Conservation (phyloP, 371 early-diverging fungal genomes). For the Lichtheimia corymbifera region DNA sequence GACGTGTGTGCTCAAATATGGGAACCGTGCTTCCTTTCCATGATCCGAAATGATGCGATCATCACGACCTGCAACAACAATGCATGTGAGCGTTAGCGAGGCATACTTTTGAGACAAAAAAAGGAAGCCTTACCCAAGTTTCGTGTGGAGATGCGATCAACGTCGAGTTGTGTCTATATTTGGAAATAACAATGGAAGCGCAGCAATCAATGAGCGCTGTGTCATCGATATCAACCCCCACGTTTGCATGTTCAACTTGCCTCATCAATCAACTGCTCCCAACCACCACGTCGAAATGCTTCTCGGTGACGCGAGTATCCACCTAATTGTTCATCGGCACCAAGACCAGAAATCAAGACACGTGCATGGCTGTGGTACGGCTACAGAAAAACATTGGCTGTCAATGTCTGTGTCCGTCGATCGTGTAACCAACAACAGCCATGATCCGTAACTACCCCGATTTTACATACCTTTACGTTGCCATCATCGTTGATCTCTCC, state of each 20-base stretch:
- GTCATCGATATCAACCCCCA: too few relatives aligned
- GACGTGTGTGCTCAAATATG: slow-evolving; percentile 79
- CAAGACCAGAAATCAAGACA: slow-evolving; percentile 90
- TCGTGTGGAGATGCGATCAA: slow-evolving; percentile 80
- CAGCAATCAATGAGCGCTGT: too few relatives aligned
- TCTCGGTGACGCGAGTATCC: slow-evolving; percentile 91
- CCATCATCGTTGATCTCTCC: slow-evolving; percentile 28
- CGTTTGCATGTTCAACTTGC: slow-evolving; percentile 15
- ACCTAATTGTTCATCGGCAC: slow-evolving; percentile 94
- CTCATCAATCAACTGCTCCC: slow-evolving; percentile 71
- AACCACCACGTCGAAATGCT: slow-evolving; percentile 66
- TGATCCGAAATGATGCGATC: slow-evolving; percentile 92
- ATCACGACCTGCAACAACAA: slow-evolving; percentile 72
- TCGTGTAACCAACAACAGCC: too few relatives aligned
- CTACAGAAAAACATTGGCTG: background rate
- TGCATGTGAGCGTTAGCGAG: background rate
- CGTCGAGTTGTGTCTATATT: slow-evolving; percentile 76
- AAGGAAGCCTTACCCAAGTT: slow-evolving; percentile 66
- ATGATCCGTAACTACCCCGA: too few relatives aligned
- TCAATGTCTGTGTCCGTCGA: background rate
- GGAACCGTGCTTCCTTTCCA: slow-evolving; percentile 88
- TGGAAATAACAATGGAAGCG: background rate
- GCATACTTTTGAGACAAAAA: too few relatives aligned
- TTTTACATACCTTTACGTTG: slow-evolving; percentile 2
- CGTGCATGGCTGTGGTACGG: slow-evolving; percentile 66